Conservation (phyloP, 495 filamentous ascomycete genomes). For the Penicillium samsonianum region DNA sequence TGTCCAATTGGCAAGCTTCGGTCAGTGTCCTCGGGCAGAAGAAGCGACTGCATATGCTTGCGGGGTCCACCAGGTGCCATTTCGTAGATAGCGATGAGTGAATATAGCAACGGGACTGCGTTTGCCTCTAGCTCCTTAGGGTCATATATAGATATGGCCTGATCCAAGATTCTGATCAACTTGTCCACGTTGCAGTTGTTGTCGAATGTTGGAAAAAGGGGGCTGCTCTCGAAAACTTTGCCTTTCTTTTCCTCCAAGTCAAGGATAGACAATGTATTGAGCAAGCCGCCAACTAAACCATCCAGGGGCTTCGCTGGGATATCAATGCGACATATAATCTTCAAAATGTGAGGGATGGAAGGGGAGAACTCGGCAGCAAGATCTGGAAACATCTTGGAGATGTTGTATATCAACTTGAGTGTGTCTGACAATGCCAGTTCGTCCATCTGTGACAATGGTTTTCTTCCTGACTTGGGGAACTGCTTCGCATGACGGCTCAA, state of each 20-base stretch:
- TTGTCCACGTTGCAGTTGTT: conserved; percentile 63
- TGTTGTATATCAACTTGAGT: conserved; percentile 86
- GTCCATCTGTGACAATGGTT: conserved; percentile 60
- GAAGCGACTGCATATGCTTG: conserved; percentile 60
- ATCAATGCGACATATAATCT: conserved; percentile 61
- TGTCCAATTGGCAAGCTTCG: conserved; percentile 77
- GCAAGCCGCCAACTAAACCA: conserved; percentile 59
- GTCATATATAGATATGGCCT: conserved; percentile 58
- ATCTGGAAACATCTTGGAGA: conserved; percentile 69
- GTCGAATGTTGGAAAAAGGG: conserved; percentile 68
- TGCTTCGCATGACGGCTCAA: conserved; percentile 66
- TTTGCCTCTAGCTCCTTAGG: conserved; percentile 68
- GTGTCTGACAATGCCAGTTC: conserved; percentile 81
- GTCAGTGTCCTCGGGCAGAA: conserved; percentile 80
- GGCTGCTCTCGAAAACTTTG: conserved; percentile 40
- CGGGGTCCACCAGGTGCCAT: conserved; percentile 65
- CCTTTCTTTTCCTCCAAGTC: conserved; percentile 58
- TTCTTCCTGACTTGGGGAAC: conserved; percentile 49
- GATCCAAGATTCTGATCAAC: conserved; percentile 72
- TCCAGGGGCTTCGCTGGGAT: conserved; percentile 60
- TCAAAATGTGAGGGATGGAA: conserved; percentile 71
- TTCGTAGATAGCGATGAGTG: conserved; percentile 71
- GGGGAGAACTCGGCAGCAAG: conserved; percentile 59
- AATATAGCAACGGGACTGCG: conserved; percentile 68
- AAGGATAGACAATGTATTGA: conserved; percentile 81